Evolutionary conservation across 202 grass and related monocot species (phyloP), one percentile per base, ranked within the genome.

Genomic region (Alloteropsis angusta): DNA sequence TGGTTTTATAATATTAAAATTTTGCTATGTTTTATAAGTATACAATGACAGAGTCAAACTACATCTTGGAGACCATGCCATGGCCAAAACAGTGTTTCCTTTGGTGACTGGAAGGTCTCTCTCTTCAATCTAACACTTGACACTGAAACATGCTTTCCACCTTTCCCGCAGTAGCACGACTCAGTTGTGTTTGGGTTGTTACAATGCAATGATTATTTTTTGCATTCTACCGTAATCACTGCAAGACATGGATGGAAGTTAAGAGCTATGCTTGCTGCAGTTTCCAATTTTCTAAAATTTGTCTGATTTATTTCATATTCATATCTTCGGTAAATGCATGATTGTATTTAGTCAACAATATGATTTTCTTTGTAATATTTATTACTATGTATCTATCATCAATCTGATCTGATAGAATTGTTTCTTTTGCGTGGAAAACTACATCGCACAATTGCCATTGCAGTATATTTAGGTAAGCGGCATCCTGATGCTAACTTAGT

Each of bases 381-480:
- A 18, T 59, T 32, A 30, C 8, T 26, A 3, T 48, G 1, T 65
- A 70, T 19, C 34, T 66, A 60, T 39, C 21, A 13, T 68, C 81
- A 66, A 86, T 91, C 38, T 93, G 37, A 86, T 85, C 75, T 76
- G 42, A 78, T 76, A 21, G 25, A 49, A 23, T 65, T 85, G 15
- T 91, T 84, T 88, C 43, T 82, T 88, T 93, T 93, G 86, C 87
- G 96, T 91, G 92, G 86, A 47, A 84, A 84, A 83, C 68, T 79
- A 65, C 75, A 56, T 70, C 6, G 6, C 38, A 11, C 50, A 66
- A 87, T 62, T 62, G 14, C 52, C 38, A 69, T 43, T 80, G 75
- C 92, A 99, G 96, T 99, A 82, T 99, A 99, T 86, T 86, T 99
- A 88, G 96, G 96, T 99, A 95, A 67, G 65, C 59, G 61, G 44